Evolutionary conservation across 768 basidiomycete genomes (phyloP).

Genomic region (Myochromella boudieri): DNA sequence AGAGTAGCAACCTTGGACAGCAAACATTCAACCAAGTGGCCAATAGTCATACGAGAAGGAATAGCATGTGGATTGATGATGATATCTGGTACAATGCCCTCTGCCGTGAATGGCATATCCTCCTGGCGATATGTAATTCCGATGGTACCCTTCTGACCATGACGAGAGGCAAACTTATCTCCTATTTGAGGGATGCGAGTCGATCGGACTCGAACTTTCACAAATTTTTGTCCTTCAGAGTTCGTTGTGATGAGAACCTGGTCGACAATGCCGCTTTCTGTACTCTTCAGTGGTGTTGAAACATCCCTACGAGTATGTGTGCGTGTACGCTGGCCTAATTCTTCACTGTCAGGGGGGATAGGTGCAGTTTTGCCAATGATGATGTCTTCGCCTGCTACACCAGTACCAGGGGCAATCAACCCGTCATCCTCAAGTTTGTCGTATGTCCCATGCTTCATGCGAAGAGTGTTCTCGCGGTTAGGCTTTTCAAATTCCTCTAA

Average conservation of each 20-base stretch:
- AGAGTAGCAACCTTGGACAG: conserved; percentile 95
- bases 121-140: conserved; percentile 99
- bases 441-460: conserved; percentile 98
- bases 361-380: conserved; percentile 99
- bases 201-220: conserved; percentile 94
- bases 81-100: conserved; percentile 95
- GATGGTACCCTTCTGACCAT: conserved; percentile 99
- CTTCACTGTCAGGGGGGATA: conserved; percentile 93
- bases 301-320: conserved; percentile 93
- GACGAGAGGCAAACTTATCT: conserved; percentile 99
- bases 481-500: conserved; percentile 98
- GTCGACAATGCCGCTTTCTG: conserved; percentile 96
- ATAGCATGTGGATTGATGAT: conserved; percentile 99
- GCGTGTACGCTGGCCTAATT: conserved; percentile 93
- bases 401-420: conserved; percentile 92
- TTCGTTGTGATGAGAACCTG: conserved; percentile 97
- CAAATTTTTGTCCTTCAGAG: conserved; percentile 94
- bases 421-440: conserved; percentile 98
- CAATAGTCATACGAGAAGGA: conserved; percentile 99
- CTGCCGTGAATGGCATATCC: conserved; percentile 98
- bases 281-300: conserved; percentile 96
- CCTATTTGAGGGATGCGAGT: conserved; percentile 97
- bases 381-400: conserved; percentile 95
- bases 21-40: conserved; percentile 97
- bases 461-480: conserved; percentile 85